Conservation (phyloP, 768 basidiomycete species). For the Macrolepiota fuliginosa region DNA sequence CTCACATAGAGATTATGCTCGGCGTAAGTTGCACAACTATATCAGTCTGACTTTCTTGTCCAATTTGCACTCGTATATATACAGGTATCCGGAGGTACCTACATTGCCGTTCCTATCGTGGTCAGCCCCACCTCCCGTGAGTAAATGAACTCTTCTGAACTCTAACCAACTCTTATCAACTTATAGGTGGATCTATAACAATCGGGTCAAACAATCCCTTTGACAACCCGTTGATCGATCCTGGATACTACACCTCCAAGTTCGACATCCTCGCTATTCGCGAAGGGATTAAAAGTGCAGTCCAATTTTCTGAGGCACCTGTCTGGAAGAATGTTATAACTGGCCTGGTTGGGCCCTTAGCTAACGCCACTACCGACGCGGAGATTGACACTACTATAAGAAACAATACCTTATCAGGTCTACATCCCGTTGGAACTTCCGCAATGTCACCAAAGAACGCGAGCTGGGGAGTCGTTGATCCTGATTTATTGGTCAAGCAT, state of each 20-base stretch:
- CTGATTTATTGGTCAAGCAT: no score
- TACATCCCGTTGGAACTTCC: conserved; percentile 32
- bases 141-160: no score
- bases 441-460: conserved; percentile 27
- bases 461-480: no score
- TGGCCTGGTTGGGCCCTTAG: conserved; percentile 1
- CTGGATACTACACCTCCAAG: no score
- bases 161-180: background rate
- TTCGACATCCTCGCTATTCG: no score
- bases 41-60: no score
- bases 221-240: conserved; percentile 20
- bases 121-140: conserved; percentile 27
- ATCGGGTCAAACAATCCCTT: conserved; percentile 23
- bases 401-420: conserved; percentile 18
- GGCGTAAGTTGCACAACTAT: background rate
- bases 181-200: conserved; percentile 21
- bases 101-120: conserved; percentile 19
- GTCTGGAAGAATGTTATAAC: conserved; percentile 18
- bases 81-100: conserved; percentile 19
- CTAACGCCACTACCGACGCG: conserved; percentile 8
- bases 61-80: background rate
- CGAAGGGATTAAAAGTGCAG: no score
- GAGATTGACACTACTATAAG: conserved; percentile 19
- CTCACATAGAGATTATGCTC: conserved; percentile 12
- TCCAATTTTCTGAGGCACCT: conserved; percentile 19